Evolutionary conservation across 352 stramenopile genomes (phyloP).

Genomic region (Halophytophthora polymorphica): DNA sequence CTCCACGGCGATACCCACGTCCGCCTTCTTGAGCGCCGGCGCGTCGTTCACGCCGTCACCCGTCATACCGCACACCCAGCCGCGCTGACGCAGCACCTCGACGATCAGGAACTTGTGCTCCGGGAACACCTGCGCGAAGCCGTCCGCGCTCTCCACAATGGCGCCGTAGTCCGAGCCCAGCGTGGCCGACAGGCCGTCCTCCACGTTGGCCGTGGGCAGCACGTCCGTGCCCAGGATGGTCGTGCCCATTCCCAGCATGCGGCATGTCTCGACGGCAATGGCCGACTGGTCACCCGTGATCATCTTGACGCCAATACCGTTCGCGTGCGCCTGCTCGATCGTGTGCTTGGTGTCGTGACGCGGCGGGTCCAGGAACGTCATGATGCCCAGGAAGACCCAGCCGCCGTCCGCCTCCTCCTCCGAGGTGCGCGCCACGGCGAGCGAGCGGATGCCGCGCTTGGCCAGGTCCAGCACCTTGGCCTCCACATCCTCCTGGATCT

Average conservation of each 20-base stretch:
- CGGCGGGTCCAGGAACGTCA: constrained; percentile 95
- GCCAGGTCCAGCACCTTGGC: constrained; percentile 88
- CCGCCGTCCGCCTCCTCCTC: constrained; percentile 69
- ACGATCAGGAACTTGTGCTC: constrained; percentile 92
- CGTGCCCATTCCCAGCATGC: constrained; percentile 89
- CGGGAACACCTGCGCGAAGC: constrained; percentile 92
- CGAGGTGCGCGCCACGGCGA: constrained; percentile 85
- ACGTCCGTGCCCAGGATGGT: constrained; percentile 82
- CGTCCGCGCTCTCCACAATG: constrained; percentile 91
- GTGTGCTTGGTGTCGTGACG: constrained; percentile 93
- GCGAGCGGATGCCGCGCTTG: constrained; percentile 81
- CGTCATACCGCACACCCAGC: constrained; percentile 74
- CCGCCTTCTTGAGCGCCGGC: constrained; percentile 61
- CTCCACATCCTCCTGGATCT: constrained; percentile 85
- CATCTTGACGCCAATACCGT: constrained; percentile 96
- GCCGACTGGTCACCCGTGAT: constrained; percentile 94
- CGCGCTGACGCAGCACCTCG: constrained; percentile 77
- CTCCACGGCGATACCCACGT: constrained; percentile 79
- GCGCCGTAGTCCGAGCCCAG: constrained; percentile 64
- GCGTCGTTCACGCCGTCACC: constrained; percentile 74
- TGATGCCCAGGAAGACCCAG: constrained; percentile 94
- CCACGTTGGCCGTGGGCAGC: constrained; percentile 48
- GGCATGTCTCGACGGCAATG: constrained; percentile 93
- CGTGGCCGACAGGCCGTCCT: constrained; percentile 57
- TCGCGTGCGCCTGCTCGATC: constrained; percentile 88